These are phyloP conservation scores for Pezicula neosporulosa DNA, from an alignment of 2,329 filamentous ascomycete species.

Conservation along the genomic window DNA sequence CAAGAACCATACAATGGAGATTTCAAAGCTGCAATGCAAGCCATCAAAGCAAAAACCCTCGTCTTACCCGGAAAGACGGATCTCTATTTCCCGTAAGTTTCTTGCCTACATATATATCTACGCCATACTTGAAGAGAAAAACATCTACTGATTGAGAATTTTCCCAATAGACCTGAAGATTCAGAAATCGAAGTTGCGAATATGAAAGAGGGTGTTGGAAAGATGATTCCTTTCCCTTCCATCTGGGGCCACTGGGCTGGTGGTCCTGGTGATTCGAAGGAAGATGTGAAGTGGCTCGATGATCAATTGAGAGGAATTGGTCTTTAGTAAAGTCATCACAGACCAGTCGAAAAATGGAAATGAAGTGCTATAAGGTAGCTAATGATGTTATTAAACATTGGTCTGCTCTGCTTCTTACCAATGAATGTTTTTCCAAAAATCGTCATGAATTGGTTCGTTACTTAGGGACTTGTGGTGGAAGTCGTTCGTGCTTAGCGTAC, in stretches of 20 bases:
- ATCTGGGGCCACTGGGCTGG: conserved; percentile 68
- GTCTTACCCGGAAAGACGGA: conserved; percentile 72
- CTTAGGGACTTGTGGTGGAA: no score
- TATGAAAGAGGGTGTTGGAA: conserved; percentile 56
- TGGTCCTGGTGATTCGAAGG: conserved; percentile 66
- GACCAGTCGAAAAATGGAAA: no score
- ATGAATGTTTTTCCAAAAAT: no score
- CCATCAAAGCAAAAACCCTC: conserved; percentile 69
- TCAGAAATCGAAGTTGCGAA: conserved; percentile 68
- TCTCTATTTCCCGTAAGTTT: conserved; percentile 69
- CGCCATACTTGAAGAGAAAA: conserved; percentile 3
- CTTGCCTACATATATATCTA: conserved; percentile 7
- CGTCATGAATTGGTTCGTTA: no score
- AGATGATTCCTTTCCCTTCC: conserved; percentile 50
- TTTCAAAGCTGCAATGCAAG: conserved; percentile 61
- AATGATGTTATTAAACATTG: no score
- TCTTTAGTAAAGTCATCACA: conserved; percentile 1
- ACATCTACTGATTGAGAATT: not conserved
- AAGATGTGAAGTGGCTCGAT: conserved; percentile 72
- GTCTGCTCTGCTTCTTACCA: no score
- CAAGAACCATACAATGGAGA: conserved; percentile 67
- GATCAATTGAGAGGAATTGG: conserved; percentile 30
- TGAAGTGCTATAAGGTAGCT: no score
- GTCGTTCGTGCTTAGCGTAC: no score
- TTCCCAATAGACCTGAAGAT: conserved; percentile 62